Evolutionary conservation across 2,329 filamentous ascomycete species (phyloP), one percentile per base, ranked within the genome.

Genomic region (Trichophyton benhamiae): DNA sequence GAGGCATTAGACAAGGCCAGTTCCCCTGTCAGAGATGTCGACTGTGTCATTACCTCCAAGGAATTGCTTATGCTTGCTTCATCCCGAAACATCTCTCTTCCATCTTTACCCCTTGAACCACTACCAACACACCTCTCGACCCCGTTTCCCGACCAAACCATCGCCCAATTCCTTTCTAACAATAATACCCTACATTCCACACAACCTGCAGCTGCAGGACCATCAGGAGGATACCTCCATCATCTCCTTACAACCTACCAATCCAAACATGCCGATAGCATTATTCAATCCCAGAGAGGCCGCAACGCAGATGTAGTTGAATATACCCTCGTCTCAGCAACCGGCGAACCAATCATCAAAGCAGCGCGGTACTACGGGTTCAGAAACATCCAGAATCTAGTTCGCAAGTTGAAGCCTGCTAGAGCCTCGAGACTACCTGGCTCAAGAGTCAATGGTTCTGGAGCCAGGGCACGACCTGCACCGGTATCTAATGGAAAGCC

Each of bases 41-140:
- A 99, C 76, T 97, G 92, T 74, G 94, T 99, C 52, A 97, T 99
- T 72, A 99, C 94, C 13, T 92, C 90, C 67, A 91, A 94, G 67
- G 94, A 99, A 76, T 81, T 99, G 22, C 80, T 99, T 42, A 94
- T 94, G 80, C 82, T 99, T 41, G 89, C 91, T 20, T 86, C 89
- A 60, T 87, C 88, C 55, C 84, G 92, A 65, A 83, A 84, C 20
- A 83, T 96, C 64, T 82, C 87, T 68, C 89, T 99, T 72, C 86
- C 89, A 63, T 75, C 77, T 27, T 76, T 96, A 63, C 82, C 89
- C n/a, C 80, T 80, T 65, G 77, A 79, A 17, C 77, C 83, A 2
- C 69, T 86, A 3, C 68, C 78, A 8, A 64, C 73, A 11, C 72
- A 77, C 5, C 73, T 77, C 58, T 75, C 76, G 11, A 75, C 78